Percentiles rank a stretch among this genome's conserved stretches.
Conservation (phyloP, 495 filamentous ascomycete genomes). For the Melanomma pulvis-pyrius region DNA sequence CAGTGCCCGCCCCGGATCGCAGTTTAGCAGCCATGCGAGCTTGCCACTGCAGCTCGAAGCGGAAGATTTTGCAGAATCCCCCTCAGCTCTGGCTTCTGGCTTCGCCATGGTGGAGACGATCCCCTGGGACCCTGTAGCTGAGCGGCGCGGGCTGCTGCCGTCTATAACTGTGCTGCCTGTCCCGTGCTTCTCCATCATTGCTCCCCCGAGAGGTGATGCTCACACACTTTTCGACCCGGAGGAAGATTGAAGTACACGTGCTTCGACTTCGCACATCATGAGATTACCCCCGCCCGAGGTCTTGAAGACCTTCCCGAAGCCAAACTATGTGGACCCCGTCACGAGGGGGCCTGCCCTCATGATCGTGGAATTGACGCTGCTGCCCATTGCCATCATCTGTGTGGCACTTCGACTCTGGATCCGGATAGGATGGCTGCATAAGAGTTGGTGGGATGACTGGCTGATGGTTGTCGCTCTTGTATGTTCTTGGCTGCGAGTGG, state of each 20-base stretch:
- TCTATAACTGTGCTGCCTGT: constrained; percentile 5
- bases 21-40: neutral
- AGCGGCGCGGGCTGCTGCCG: neutral
- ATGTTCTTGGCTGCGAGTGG: neutral
- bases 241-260: neutral
- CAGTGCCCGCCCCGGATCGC: constrained; percentile 6
- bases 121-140: neutral
- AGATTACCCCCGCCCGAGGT: constrained; percentile 34
- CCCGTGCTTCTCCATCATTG: constrained; percentile 8
- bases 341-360: constrained; percentile 30
- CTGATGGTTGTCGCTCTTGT: constrained; percentile 35
- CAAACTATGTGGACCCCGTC: constrained; percentile 37
- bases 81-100: constrained; percentile 8
- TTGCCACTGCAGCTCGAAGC: constrained; percentile 1
- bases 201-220: neutral
- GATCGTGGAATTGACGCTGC: constrained; percentile 34
- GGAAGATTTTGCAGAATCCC: constrained; percentile 6
- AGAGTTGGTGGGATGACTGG: constrained; percentile 39
- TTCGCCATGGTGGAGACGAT: constrained; percentile 19
- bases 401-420: constrained; percentile 35
- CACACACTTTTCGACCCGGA: neutral
- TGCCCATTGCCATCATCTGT: constrained; percentile 30
- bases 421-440: constrained; percentile 26
- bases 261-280: constrained; percentile 21
- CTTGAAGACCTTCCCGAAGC: constrained; percentile 28